phyloP scores from a whole-genome alignment of 169 alveolate species.

The Babesia ovata region DNA sequence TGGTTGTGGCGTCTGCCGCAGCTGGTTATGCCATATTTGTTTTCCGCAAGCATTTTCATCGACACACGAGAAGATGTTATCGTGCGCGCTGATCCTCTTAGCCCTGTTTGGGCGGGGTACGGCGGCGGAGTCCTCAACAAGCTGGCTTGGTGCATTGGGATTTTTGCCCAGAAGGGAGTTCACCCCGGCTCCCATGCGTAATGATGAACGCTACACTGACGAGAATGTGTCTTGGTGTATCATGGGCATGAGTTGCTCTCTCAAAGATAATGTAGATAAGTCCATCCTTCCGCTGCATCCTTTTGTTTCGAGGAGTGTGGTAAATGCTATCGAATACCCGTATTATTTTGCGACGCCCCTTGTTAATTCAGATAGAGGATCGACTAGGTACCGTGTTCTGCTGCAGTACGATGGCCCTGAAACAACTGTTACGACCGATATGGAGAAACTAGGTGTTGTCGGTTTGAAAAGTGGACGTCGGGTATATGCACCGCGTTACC shows the following conservation, averaged over 20 bases:
- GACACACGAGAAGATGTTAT: not conserved
- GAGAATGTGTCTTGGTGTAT: constrained; percentile 11
- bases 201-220: not conserved
- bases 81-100: not conserved
- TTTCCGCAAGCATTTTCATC: not conserved
- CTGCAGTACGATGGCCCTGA: too few relatives aligned
- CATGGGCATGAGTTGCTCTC: constrained; percentile 28
- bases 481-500: too few relatives aligned
- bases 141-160: not conserved
- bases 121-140: not conserved
- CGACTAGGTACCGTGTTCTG: too few relatives aligned
- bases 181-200: not conserved
- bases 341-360: too few relatives aligned
- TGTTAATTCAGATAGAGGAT: not conserved
- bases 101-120: not conserved
- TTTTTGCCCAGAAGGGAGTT: not conserved
- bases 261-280: not conserved
- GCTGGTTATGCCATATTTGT: not conserved
- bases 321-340: not conserved
- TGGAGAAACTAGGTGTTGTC: too few relatives aligned
- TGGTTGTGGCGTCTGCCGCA: constrained; percentile 4
- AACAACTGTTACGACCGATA: too few relatives aligned
- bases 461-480: too few relatives aligned
- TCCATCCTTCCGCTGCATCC: not conserved
- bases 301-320: not conserved